Percentiles rank a stretch among this genome's conserved stretches.
phyloP scores from a whole-genome alignment of 2,329 filamentous ascomycete genomes.

The Aspergillus fischeri region DNA sequence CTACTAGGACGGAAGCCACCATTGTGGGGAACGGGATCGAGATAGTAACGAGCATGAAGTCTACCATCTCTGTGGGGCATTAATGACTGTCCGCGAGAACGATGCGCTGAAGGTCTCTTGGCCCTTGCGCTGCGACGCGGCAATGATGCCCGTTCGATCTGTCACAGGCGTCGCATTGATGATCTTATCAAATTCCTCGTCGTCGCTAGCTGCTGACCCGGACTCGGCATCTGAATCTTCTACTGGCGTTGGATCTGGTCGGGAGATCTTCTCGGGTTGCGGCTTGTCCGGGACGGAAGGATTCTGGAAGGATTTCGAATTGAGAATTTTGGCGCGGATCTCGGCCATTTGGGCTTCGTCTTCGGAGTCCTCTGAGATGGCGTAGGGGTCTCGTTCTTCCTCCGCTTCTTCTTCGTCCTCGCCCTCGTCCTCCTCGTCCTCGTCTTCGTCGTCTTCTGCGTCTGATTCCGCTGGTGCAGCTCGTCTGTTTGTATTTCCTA shows the following conservation, averaged over 20 bases:
- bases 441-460: constrained; percentile 46
- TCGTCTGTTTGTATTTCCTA: constrained; percentile 77
- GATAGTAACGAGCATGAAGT: not conserved
- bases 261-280: constrained; percentile 58
- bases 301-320: constrained; percentile 81
- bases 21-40: not conserved
- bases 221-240: constrained; percentile 64
- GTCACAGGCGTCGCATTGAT: constrained; percentile 88
- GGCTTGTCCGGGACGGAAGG: constrained; percentile 48
- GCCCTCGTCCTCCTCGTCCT: constrained; percentile 44
- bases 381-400: constrained; percentile 62
- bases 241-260: constrained; percentile 50
- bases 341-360: constrained; percentile 92
- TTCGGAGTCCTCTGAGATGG: constrained; percentile 72
- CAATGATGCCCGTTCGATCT: constrained; percentile 71
- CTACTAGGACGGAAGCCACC: not conserved
- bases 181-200: constrained; percentile 85
- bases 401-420: constrained; percentile 43
- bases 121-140: constrained; percentile 54
- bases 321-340: constrained; percentile 81
- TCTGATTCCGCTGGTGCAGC: constrained; percentile 49
- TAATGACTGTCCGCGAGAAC: constrained; percentile 47
- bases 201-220: constrained; percentile 62
- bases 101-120: constrained; percentile 48
- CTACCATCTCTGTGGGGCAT: constrained; percentile 47